These are phyloP conservation scores for Ampelocalamus luodianensis DNA, from an alignment of 176 grass and related monocot genomes.

Conservation along the genomic window DNA sequence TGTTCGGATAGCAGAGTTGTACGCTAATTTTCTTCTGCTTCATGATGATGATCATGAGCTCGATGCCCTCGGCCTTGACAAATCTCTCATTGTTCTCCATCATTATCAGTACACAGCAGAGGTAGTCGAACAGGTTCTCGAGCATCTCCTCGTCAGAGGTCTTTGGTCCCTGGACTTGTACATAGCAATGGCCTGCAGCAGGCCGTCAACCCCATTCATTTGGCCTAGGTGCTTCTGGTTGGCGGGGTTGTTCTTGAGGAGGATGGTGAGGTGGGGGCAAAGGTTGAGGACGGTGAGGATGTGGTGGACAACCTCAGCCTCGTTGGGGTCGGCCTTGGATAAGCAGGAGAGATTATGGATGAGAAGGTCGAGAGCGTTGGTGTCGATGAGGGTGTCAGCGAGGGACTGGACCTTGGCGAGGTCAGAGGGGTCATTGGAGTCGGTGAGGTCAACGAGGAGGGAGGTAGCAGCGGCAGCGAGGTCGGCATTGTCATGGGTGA, in stretches of 20 bases:
- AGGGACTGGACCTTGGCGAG: constrained; percentile 63
- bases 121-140: constrained; percentile 74
- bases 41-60: constrained; percentile 75
- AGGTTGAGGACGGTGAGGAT: constrained; percentile 79
- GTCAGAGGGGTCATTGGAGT: constrained; percentile 70
- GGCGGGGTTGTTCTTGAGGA: too few species aligned
- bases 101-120: constrained; percentile 90
- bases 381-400: constrained; percentile 69
- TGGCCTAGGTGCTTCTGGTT: constrained; percentile 54
- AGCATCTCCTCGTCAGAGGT: constrained; percentile 89
- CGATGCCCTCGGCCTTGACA: too few species aligned
- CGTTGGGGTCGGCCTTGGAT: constrained; percentile 78
- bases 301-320: constrained; percentile 76
- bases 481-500: constrained; percentile 88
- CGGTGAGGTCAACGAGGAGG: constrained; percentile 88
- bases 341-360: constrained; percentile 86
- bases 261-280: constrained; percentile 53
- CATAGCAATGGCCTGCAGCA: constrained; percentile 60
- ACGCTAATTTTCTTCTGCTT: constrained; percentile 88
- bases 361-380: constrained; percentile 84
- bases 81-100: neutral
- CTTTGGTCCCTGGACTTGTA: constrained; percentile 94
- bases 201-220: constrained; percentile 82
- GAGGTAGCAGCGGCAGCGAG: constrained; percentile 73
- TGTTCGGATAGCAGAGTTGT: constrained; percentile 31